A percentile compares a stretch with the other conserved stretches of the same genome.
These are phyloP conservation scores for Fusarium humuli DNA, from an alignment of 2,329 filamentous ascomycete species.

Conservation along the genomic window DNA sequence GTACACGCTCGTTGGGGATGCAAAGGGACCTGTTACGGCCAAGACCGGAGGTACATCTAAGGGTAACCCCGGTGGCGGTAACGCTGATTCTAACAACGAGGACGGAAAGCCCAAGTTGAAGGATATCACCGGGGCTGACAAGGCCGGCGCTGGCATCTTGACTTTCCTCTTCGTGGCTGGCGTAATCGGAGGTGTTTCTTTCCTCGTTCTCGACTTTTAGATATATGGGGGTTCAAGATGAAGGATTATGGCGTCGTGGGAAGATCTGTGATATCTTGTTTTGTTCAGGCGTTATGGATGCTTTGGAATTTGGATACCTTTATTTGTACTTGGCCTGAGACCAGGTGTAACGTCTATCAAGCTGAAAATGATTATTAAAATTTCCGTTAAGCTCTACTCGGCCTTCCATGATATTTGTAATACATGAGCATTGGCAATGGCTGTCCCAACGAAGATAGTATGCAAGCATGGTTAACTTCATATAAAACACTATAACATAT, in stretches of 20 bases:
- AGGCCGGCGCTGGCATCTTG: constrained; percentile 66
- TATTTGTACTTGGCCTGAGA: neutral
- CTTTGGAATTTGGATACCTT: constrained; percentile 12
- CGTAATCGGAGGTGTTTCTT: constrained; percentile 62
- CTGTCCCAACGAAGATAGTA: neutral
- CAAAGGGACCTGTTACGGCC: constrained; percentile 61
- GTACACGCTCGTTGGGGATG: constrained; percentile 65
- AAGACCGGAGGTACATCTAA: constrained; percentile 69
- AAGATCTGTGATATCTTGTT: neutral
- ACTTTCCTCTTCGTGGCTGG: constrained; percentile 63
- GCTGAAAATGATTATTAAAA: neutral
- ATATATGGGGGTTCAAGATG: neutral
- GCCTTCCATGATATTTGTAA: neutral
- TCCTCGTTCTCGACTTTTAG: constrained; percentile 28
- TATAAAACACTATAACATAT: neutral
- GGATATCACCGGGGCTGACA: constrained; percentile 61
- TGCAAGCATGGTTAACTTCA: neutral
- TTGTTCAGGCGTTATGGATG: constrained; percentile 17
- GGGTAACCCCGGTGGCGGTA: constrained; percentile 62
- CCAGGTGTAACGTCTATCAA: neutral
- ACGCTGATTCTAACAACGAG: constrained; percentile 47
- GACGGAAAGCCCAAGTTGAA: constrained; percentile 33
- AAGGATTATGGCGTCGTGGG: constrained; percentile 6
- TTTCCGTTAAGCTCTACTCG: no score
- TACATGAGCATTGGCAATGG: neutral